Evolutionary conservation across 495 filamentous ascomycete genomes (phyloP).

Genomic region (Neurospora sp.): DNA sequence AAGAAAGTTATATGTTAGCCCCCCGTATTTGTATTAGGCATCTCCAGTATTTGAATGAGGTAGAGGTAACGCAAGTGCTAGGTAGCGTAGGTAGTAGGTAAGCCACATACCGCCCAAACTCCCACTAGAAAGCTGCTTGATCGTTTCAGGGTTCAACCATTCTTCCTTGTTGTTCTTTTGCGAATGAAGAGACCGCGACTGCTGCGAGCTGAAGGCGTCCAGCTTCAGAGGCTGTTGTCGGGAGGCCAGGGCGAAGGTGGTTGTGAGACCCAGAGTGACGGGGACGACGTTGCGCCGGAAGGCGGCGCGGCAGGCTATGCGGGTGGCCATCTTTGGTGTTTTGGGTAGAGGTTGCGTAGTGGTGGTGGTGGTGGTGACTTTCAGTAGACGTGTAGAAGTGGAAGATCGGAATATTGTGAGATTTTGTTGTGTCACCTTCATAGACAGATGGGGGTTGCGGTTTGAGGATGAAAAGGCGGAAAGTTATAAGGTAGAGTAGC

Average conservation of each 20-base stretch:
- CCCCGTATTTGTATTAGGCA: neutral
- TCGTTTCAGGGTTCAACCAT: conserved; percentile 36
- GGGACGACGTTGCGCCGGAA: conserved; percentile 12
- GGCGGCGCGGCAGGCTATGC: conserved; percentile 5
- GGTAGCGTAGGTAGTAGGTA: neutral
- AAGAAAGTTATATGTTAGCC: neutral
- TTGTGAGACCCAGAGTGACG: conserved; percentile 16
- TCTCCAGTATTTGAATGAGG: no score
- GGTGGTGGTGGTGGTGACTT: no score
- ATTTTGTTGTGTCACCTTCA: neutral
- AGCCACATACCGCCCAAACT: conserved; percentile 47
- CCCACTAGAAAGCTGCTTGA: conserved; percentile 61
- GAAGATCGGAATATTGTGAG: neutral
- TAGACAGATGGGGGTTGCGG: no score
- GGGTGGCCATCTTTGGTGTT: conserved; percentile 8
- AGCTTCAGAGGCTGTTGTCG: conserved; percentile 22
- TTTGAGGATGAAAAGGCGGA: neutral
- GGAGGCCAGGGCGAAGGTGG: conserved; percentile 9
- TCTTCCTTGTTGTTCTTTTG: conserved; percentile 18
- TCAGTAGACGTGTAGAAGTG: neutral
- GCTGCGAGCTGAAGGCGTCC: conserved; percentile 9
- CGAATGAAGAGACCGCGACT: neutral
- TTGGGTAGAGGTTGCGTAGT: no score
- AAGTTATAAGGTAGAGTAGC: neutral
- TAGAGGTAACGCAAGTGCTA: no score